phyloP scores from a whole-genome alignment of 1,284 basidiomycete genomes.

The Leccinum angustisporum region DNA sequence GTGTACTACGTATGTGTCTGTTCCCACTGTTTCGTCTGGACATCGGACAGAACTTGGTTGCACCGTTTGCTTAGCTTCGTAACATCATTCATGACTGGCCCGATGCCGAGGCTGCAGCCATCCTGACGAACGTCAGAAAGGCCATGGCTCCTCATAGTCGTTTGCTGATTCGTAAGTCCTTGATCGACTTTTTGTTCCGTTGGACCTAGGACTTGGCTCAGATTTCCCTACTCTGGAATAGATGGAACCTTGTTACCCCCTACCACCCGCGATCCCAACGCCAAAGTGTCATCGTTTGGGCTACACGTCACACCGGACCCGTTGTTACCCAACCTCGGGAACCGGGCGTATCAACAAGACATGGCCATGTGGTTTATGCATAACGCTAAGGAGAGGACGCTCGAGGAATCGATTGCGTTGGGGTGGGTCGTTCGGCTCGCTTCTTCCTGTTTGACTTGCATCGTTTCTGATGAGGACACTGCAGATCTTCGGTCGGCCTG shows the following conservation, averaged over 20 bases:
- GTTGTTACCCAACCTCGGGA: slow-evolving; percentile 32
- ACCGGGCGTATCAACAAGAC: slow-evolving; percentile 31
- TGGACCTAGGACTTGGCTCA: not conserved
- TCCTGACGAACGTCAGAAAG: slow-evolving; percentile 21
- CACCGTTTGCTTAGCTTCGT: slow-evolving; percentile 20
- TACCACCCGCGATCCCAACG: slow-evolving; percentile 5
- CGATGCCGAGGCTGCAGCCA: slow-evolving; percentile 22
- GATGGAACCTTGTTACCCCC: slow-evolving; percentile 23
- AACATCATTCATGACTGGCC: slow-evolving; percentile 31
- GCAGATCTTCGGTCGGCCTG: slow-evolving; percentile 22
- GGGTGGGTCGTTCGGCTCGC: slow-evolving; percentile 16
- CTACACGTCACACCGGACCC: slow-evolving; percentile 26
- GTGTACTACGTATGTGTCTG: slow-evolving; percentile 42
- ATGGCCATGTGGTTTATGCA: slow-evolving; percentile 29
- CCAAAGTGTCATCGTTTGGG: slow-evolving; percentile 4
- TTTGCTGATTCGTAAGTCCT: slow-evolving; percentile 27
- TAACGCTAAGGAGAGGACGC: slow-evolving; percentile 29
- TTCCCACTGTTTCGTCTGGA: not conserved
- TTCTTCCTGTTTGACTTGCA: not conserved
- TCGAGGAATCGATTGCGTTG: slow-evolving; percentile 22
- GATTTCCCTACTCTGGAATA: not conserved
- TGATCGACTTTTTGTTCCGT: not conserved
- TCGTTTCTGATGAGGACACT: not conserved
- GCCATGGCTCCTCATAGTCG: slow-evolving; percentile 28
- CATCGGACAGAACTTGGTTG: not conserved